Evolutionary conservation across 768 basidiomycete genomes (phyloP), one percentile per base, ranked within the genome.

Genomic region (Leccinum pellstonianum): DNA sequence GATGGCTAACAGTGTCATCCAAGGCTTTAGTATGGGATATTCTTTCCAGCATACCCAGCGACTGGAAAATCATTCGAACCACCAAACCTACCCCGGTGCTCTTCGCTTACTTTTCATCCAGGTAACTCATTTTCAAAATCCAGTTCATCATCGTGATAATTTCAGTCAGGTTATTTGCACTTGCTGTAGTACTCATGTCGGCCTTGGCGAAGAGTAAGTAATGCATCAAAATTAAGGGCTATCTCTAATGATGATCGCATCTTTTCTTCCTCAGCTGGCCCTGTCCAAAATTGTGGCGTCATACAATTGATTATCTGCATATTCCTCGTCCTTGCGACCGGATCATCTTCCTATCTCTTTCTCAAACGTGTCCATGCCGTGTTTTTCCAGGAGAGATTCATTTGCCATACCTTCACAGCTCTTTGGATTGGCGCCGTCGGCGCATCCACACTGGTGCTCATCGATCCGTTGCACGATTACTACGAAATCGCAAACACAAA

Each of bases 321-420:
- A 51, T 57, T 62, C 59, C 64, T 62, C 62, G 31, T 70, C n/a
- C 35, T 68, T n/a, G 57, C 70, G 41, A 60, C 63, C 6, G 60
- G 70, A 5, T 64, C 68, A 3, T 76, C 76, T 0, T 73, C 72
- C 0, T 68, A 74, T 41, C 72, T 78, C 51, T 77, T 79, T 61
- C 73, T 77, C 64, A 69, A 75, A 52, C 72, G 77, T 12, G 68
- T 75, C n/a, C 70, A 75, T 43, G 77, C 75, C 2, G 66, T 77
- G 9, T 77, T 72, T 61, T 50, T 67, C 37, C 27, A 64, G 7
- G 64, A 71, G 29, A 56, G 38, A 49, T 23, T 61, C 25, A 54
- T 75, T 46, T 35, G 67, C 12, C 38, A 58, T 29, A 15, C 64
- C 31, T 73, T 77, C 57, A 71, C 68, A 17, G 21, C 66, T 5